Evolutionary conservation across 768 basidiomycete genomes (phyloP).

Genomic region (Lentinula detonsa): DNA sequence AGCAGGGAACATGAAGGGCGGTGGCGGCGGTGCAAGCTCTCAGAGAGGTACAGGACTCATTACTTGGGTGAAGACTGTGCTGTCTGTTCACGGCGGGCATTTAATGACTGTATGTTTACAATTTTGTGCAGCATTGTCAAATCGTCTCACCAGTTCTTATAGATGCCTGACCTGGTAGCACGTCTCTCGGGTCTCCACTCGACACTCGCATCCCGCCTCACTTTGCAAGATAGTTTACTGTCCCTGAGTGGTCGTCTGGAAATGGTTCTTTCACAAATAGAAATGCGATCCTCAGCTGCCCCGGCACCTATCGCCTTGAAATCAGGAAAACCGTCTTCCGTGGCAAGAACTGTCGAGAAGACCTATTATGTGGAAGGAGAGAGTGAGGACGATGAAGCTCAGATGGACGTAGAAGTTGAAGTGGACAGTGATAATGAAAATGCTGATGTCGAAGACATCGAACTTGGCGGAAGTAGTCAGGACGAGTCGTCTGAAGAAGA

Average conservation of each 20-base stretch:
- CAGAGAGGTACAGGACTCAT: slow-evolving; percentile 68
- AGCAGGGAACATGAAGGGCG: slow-evolving; percentile 68
- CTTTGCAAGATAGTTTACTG: slow-evolving; percentile 79
- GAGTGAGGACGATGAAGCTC: slow-evolving; percentile 7
- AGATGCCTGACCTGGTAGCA: slow-evolving; percentile 92
- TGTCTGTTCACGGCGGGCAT: slow-evolving; percentile 84
- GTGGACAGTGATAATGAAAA: slow-evolving; percentile 2
- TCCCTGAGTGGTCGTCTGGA: slow-evolving; percentile 87
- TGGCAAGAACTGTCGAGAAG: slow-evolving; percentile 16
- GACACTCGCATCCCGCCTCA: slow-evolving; percentile 71
- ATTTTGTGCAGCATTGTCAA: neutral
- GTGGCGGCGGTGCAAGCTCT: slow-evolving; percentile 73
- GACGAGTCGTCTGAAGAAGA: slow-evolving; percentile 3
- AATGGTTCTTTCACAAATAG: slow-evolving; percentile 90
- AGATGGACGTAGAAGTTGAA: slow-evolving; percentile 8
- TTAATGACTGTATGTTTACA: slow-evolving; percentile 78
- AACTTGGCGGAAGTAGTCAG: slow-evolving; percentile 7
- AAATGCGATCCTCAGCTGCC: slow-evolving; percentile 73
- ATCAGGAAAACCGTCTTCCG: slow-evolving; percentile 26
- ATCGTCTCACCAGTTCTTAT: slow-evolving; percentile 10
- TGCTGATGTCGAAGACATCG: slow-evolving; percentile 7
- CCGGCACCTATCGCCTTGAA: slow-evolving; percentile 48
- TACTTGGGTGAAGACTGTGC: slow-evolving; percentile 74
- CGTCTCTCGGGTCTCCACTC: slow-evolving; percentile 82
- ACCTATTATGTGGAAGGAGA: slow-evolving; percentile 8